phyloP scores from a whole-genome alignment of 345 rosid species.

The Populus tremula region DNA sequence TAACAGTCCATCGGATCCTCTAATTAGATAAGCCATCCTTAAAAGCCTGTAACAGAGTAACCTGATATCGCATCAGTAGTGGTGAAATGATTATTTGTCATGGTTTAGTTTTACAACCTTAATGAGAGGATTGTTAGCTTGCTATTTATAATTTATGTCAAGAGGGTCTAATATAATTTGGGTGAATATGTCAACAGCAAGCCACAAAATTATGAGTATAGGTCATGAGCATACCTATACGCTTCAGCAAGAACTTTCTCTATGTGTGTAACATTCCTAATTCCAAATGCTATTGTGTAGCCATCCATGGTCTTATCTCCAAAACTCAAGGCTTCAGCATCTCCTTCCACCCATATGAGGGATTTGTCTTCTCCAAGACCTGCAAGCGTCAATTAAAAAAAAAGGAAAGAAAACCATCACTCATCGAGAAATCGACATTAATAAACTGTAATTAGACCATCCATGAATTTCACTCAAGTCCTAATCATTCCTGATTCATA shows the following conservation, averaged over 20 bases:
- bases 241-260: slow-evolving; percentile 94
- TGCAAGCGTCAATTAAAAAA: background rate
- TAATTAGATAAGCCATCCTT: no score
- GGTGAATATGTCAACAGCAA: background rate
- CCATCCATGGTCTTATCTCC: slow-evolving; percentile 81
- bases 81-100: no score
- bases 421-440: background rate
- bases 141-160: no score
- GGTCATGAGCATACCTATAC: slow-evolving; percentile 44
- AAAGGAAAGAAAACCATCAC: background rate
- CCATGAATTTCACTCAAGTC: slow-evolving; percentile 2
- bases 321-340: slow-evolving; percentile 84
- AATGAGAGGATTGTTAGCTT: no score
- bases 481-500: slow-evolving; percentile 18
- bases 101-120: no score
- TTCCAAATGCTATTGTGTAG: slow-evolving; percentile 95
- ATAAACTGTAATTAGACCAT: background rate
- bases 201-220: background rate
- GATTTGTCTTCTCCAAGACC: slow-evolving; percentile 53
- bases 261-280: slow-evolving; percentile 93
- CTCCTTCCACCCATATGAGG: slow-evolving; percentile 84
- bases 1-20: no score
- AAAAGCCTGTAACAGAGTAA: no score
- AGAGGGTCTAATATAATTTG: no score
- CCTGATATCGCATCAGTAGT: no score